Evolutionary conservation across 1,284 basidiomycete species (phyloP), one percentile per base, ranked within the genome.

Genomic region (Vanrija humicola): DNA sequence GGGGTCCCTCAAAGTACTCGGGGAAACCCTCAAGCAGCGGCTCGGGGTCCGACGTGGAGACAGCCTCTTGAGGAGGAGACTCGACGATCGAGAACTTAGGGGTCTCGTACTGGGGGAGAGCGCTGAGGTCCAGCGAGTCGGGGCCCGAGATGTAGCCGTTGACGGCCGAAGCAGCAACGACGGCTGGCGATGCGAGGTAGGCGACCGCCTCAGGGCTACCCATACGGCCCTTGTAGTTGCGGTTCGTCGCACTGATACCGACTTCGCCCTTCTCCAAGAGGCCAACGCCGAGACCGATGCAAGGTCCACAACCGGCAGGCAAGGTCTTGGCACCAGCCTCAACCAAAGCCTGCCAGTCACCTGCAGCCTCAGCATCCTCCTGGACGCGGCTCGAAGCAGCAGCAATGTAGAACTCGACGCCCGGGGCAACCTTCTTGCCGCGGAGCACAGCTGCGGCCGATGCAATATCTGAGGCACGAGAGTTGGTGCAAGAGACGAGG

Each of bases 141-240:
- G 95, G 95, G 5, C 90, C 84, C 63, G 86, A 88, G 64, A 99
- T 98, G 69, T 87, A 87, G 16, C 96, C 95, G 61, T 88, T 90
- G 51, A 93, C 81, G 0, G 95, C 96, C 56, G 89, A 93, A 0
- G 96, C 94, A 23, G 96, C 95, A 14, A 98, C 95, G 5, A 98
- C 94, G 2, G 92, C 94, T 0, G 95, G 95, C 58, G 89, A 93
- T 5, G 93, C 93, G 26, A 99, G 84, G 77, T 98, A 98, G 0
- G 95, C 95, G 63, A 89, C 84, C 0, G 95, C 95, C 48, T 93
- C 90, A 0, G 96, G 95, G 65, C 87, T 86, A 1, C 95, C 95
- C 95, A 99, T 99, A 10, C 95, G 82, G 6, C 95, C 95, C 80
- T 99, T 98, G 80, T 98, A 99, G 73, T 99, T 99, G 73, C 95